phyloP scores from a whole-genome alignment of 306 rosid species.

The Pachyrhizus erosus region DNA sequence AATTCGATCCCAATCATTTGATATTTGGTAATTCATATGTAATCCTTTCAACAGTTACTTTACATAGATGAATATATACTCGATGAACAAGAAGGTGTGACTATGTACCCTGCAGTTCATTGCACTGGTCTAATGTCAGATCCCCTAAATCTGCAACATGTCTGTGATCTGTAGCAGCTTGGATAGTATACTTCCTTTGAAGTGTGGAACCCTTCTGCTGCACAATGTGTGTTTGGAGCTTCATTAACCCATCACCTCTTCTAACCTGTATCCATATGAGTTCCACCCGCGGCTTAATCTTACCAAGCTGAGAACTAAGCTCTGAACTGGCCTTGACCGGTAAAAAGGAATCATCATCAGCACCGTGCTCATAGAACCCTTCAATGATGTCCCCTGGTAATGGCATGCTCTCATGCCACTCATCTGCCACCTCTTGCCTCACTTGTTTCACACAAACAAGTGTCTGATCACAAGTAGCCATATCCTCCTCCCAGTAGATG shows the following conservation, averaged over 20 bases:
- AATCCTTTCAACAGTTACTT: too few relatives aligned
- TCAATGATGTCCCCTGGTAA: slow-evolving; percentile 78
- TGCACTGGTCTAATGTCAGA: slow-evolving; percentile 65
- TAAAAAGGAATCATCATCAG: slow-evolving; percentile 49
- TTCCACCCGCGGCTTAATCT: slow-evolving; percentile 50
- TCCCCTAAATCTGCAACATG: slow-evolving; percentile 68
- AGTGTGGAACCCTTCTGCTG: slow-evolving; percentile 57
- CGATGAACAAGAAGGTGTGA: too few relatives aligned
- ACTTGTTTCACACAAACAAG: slow-evolving; percentile 72
- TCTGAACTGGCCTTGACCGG: slow-evolving; percentile 62
- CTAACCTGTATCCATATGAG: slow-evolving; percentile 66
- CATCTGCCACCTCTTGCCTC: slow-evolving; percentile 64
- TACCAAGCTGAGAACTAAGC: slow-evolving; percentile 62
- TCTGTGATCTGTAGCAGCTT: slow-evolving; percentile 65
- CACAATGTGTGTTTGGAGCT: slow-evolving; percentile 56
- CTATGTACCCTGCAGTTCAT: slow-evolving; percentile 60
- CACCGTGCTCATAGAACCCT: slow-evolving; percentile 51
- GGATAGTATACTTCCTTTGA: slow-evolving; percentile 57
- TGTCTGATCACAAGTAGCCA: slow-evolving; percentile 47
- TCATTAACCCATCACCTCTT: slow-evolving; percentile 58
- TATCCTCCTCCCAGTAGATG: slow-evolving; percentile 14
- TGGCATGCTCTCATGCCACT: slow-evolving; percentile 83
- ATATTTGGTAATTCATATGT: too few relatives aligned
- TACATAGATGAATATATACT: too few relatives aligned
- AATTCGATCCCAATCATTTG: too few relatives aligned